Evolutionary conservation across 345 rosid genomes (phyloP).

Genomic region (Adansonia digitata): DNA sequence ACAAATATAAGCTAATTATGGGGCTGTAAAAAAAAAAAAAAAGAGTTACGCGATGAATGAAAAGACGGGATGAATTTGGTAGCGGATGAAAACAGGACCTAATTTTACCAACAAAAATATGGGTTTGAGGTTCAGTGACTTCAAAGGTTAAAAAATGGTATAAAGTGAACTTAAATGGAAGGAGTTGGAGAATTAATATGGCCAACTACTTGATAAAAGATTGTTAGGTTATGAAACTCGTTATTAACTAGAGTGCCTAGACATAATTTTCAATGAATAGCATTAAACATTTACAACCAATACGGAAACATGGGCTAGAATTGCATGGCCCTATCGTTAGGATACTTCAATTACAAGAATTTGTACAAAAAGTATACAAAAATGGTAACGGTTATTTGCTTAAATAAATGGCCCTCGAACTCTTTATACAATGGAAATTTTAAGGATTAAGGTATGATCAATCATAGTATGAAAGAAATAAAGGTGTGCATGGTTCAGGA

Average conservation of each 20-base stretch:
- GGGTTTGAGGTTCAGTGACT: neutral
- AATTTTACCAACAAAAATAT: neutral
- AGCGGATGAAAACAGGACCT: too few relatives aligned
- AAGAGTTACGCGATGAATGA: neutral
- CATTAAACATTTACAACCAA: neutral
- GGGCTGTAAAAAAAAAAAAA: neutral
- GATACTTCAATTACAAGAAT: neutral
- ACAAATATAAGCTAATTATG: neutral
- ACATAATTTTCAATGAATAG: too few relatives aligned
- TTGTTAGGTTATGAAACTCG: neutral
- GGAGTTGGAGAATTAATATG: neutral
- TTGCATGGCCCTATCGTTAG: neutral
- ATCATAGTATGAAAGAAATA: too few relatives aligned
- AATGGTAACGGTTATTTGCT: too few relatives aligned
- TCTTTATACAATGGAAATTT: too few relatives aligned
- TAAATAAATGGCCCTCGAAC: too few relatives aligned
- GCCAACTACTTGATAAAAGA: neutral
- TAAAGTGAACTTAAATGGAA: neutral
- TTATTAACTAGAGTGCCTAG: neutral
- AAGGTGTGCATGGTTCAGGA: too few relatives aligned
- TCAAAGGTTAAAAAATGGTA: too few relatives aligned
- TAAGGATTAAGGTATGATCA: too few relatives aligned
- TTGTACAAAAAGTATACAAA: too few relatives aligned
- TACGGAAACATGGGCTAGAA: neutral
- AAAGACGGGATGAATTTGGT: too few relatives aligned